Evolutionary conservation across 1,284 basidiomycete species (phyloP).

Genomic region (Cutaneotrichosporon spelunceum): DNA sequence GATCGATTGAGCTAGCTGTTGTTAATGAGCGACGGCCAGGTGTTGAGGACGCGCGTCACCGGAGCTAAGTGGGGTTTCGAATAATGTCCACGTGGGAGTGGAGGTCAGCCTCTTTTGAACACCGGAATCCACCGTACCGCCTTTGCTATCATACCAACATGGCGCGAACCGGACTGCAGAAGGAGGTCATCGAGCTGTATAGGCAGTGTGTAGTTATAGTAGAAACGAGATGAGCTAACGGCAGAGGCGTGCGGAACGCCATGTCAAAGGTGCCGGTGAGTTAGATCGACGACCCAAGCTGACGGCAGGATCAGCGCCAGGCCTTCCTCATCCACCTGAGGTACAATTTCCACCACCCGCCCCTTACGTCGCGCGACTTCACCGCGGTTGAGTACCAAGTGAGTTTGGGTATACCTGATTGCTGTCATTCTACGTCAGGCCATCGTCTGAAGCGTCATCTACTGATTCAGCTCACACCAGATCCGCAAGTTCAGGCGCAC

Average conservation of each 20-base stretch:
- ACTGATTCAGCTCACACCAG: conserved; percentile 23
- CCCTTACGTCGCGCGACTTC: conserved; percentile 44
- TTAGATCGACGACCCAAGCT: not conserved
- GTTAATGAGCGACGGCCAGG: not conserved
- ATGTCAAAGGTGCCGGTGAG: conserved; percentile 32
- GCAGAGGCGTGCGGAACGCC: conserved; percentile 41
- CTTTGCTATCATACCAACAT: conserved; percentile 14
- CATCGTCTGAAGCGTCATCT: not conserved
- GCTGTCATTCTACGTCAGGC: not conserved
- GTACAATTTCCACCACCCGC: conserved; percentile 50
- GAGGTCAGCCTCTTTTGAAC: not conserved
- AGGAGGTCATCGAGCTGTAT: conserved; percentile 50
- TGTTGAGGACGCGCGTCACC: conserved; percentile 15
- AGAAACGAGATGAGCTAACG: not conserved
- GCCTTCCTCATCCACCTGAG: conserved; percentile 48
- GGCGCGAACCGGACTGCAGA: conserved; percentile 49
- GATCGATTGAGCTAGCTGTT: not conserved
- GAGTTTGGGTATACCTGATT: conserved; percentile 11
- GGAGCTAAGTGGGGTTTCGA: not conserved
- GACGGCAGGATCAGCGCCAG: conserved; percentile 17
- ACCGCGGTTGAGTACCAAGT: conserved; percentile 53
- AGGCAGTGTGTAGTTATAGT: conserved; percentile 2
- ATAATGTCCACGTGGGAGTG: not conserved
- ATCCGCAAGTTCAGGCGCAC: conserved; percentile 46
- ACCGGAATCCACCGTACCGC: not conserved